Percentiles rank a stretch among this genome's conserved stretches.
phyloP scores from a whole-genome alignment of 2,329 filamentous ascomycete species.

The Arthroderma uncinatum region DNA sequence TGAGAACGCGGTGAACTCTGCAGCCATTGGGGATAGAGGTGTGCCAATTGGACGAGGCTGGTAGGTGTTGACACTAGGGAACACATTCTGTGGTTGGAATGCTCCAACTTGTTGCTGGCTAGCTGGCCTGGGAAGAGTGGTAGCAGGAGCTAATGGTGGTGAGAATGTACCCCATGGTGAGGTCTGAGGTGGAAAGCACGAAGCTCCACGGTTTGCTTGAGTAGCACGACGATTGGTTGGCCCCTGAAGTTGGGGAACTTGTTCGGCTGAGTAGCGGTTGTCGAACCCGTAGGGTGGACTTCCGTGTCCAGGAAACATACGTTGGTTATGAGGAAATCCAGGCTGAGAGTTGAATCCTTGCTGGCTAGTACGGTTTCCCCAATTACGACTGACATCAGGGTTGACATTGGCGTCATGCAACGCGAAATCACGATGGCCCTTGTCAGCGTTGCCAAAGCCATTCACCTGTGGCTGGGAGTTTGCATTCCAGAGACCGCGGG shows the following conservation, averaged over 20 bases:
- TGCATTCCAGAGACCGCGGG: slow-evolving; percentile 25
- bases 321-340: slow-evolving; percentile 22
- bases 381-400: slow-evolving; percentile 25
- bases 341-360: slow-evolving; percentile 16
- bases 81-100: slow-evolving; percentile 28
- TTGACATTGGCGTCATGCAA: slow-evolving; percentile 16
- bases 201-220: slow-evolving; percentile 24
- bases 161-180: slow-evolving; percentile 27
- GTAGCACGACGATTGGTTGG: slow-evolving; percentile 23
- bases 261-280: slow-evolving; percentile 24
- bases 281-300: slow-evolving; percentile 24
- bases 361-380: slow-evolving; percentile 20
- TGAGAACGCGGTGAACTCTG: slow-evolving; percentile 53
- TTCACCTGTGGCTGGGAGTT: slow-evolving; percentile 12
- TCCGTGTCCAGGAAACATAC: slow-evolving; percentile 28
- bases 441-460: slow-evolving; percentile 18
- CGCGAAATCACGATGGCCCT: slow-evolving; percentile 15
- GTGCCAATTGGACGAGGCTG: slow-evolving; percentile 51
- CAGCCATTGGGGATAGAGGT: slow-evolving; percentile 60
- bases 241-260: slow-evolving; percentile 21
- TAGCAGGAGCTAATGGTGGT: slow-evolving; percentile 18
- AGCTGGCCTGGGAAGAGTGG: slow-evolving; percentile 21
- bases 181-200: slow-evolving; percentile 25
- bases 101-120: slow-evolving; percentile 21
- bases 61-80: slow-evolving; percentile 31